Conservation (phyloP, 2,329 filamentous ascomycete genomes). For the Colletotrichum paranaense region DNA sequence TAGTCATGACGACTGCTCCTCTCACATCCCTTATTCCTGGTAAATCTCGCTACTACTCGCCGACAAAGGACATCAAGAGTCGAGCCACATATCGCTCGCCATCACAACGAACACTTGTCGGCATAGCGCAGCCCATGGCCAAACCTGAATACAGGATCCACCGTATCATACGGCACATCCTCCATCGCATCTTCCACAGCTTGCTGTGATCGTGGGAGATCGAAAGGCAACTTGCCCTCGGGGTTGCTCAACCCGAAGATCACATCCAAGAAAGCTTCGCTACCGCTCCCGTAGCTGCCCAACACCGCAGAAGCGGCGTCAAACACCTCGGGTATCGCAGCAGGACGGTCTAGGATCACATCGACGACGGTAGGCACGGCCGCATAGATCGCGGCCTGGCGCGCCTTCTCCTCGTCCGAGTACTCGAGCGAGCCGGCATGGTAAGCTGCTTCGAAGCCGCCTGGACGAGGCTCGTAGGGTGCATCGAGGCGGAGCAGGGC, state of each 20-base stretch:
- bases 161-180: conserved; percentile 44
- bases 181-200: conserved; percentile 50
- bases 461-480: conserved; percentile 52
- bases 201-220: conserved; percentile 55
- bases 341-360: conserved; percentile 54
- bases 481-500: conserved; percentile 53
- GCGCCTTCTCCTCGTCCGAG: conserved; percentile 42
- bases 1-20: too few species aligned
- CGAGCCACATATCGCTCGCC: too few species aligned
- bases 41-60: too few species aligned
- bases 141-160: conserved; percentile 44
- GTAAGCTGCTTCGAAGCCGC: conserved; percentile 51
- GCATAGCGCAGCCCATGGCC: conserved; percentile 41
- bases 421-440: conserved; percentile 55
- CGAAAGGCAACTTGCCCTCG: conserved; percentile 55
- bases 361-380: conserved; percentile 55
- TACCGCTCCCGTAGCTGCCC: conserved; percentile 52
- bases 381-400: conserved; percentile 47
- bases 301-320: conserved; percentile 52
- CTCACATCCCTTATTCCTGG: too few species aligned
- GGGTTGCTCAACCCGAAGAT: conserved; percentile 52
- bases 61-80: too few species aligned
- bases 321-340: conserved; percentile 53
- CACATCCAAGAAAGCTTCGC: conserved; percentile 56
- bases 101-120: conserved; percentile 1